Conservation (phyloP, 1,284 basidiomycete species). For the Marasmius oreades region DNA sequence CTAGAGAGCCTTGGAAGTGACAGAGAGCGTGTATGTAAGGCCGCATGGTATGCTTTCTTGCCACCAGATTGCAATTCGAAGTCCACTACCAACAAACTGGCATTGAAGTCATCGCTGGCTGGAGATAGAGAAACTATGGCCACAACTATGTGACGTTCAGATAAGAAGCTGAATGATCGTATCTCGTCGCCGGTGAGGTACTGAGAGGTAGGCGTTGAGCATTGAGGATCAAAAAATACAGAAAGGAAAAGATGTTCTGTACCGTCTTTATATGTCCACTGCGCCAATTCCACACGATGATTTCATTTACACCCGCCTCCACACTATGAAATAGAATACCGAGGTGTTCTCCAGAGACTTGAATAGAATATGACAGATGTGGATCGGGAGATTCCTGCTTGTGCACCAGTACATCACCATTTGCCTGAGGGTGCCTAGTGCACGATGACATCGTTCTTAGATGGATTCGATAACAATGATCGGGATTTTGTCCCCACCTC, state of each 20-base stretch:
- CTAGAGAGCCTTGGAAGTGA: conserved; percentile 32
- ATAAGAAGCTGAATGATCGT: conserved; percentile 24
- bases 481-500: conserved; percentile 14
- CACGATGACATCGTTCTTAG: conserved; percentile 46
- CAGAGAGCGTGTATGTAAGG: conserved; percentile 36
- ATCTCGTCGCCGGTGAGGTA: conserved; percentile 32
- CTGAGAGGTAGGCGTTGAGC: conserved; percentile 20
- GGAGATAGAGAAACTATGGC: conserved; percentile 15
- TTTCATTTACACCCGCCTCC: conserved; percentile 33
- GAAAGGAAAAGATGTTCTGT: conserved; percentile 18
- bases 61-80: conserved; percentile 26
- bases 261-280: conserved; percentile 44
- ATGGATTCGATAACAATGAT: conserved; percentile 33
- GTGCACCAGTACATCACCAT: conserved; percentile 31
- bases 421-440: conserved; percentile 40
- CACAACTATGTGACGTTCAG: conserved; percentile 11
- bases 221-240: not conserved
- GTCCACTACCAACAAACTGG: conserved; percentile 24
- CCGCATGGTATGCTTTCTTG: conserved; percentile 24
- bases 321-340: conserved; percentile 40
- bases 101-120: conserved; percentile 11
- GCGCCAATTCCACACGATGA: conserved; percentile 65
- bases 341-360: conserved; percentile 44
- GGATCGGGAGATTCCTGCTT: conserved; percentile 20
- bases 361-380: conserved; percentile 39